These are phyloP conservation scores for Cornus florida DNA, from an alignment of 148 eudicot genomes.

Conservation along the genomic window DNA sequence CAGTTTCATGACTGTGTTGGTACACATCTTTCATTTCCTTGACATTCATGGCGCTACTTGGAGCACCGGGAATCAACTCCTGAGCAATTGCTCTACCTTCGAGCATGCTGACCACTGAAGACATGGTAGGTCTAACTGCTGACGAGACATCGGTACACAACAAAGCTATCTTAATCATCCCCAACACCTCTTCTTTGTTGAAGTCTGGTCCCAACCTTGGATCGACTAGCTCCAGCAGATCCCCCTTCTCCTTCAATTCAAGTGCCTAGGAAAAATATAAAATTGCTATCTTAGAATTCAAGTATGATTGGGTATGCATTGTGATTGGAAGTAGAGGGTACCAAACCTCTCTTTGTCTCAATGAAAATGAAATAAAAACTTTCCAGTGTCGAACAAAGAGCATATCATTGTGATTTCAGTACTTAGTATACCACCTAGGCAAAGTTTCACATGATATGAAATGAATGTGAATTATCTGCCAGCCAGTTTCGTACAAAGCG, in stretches of 20 bases:
- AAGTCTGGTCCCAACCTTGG: constrained; percentile 21
- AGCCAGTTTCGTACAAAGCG: too few relatives aligned
- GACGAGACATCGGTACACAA: constrained; percentile 17
- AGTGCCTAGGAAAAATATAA: constrained; percentile 7
- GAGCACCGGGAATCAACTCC: neutral
- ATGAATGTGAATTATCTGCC: too few relatives aligned
- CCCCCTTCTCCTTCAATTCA: constrained; percentile 11
- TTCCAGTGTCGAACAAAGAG: too few relatives aligned
- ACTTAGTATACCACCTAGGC: too few relatives aligned
- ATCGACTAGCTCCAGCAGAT: constrained; percentile 17
- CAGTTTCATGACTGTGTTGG: constrained; percentile 1
- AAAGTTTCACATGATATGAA: too few relatives aligned
- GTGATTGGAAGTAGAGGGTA: neutral
- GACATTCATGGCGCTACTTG: neutral
- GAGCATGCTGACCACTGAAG: constrained; percentile 25
- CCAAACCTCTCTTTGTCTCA: neutral
- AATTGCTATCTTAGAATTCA: neutral
- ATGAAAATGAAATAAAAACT: neutral
- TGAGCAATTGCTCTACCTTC: constrained; percentile 17
- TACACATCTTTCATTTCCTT: neutral
- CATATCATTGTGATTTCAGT: too few relatives aligned
- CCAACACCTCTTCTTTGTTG: constrained; percentile 15
- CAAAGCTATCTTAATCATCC: constrained; percentile 17
- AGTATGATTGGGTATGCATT: neutral
- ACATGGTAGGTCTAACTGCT: constrained; percentile 25